Percentiles rank a stretch among this genome's conserved stretches.
phyloP scores from a whole-genome alignment of 768 basidiomycete species.

The Pulveroboletus sp. region DNA sequence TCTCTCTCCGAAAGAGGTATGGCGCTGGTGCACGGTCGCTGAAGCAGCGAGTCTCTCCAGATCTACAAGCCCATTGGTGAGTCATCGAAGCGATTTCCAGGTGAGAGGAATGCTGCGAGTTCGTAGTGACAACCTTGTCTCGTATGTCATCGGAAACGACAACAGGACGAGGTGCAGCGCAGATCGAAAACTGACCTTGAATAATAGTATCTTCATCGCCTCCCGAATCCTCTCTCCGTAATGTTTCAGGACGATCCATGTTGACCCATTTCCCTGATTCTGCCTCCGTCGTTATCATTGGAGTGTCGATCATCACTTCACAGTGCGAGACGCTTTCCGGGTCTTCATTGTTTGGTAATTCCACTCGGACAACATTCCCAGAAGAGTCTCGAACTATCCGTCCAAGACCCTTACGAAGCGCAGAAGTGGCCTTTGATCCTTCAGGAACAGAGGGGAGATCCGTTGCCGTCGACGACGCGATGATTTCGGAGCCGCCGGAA shows the following conservation, averaged over 20 bases:
- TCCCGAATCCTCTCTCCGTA: neutral
- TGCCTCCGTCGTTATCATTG: slow-evolving; percentile 7
- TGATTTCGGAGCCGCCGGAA: slow-evolving; percentile 64
- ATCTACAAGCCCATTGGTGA: slow-evolving; percentile 37
- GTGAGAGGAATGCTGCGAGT: neutral
- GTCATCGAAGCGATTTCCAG: neutral
- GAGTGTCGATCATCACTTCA: slow-evolving; percentile 41
- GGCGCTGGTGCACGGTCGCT: slow-evolving; percentile 48
- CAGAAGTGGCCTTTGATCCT: slow-evolving; percentile 19
- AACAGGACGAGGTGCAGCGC: neutral
- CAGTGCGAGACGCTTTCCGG: slow-evolving; percentile 16
- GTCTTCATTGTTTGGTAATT: slow-evolving; percentile 53
- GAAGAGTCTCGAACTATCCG: slow-evolving; percentile 76
- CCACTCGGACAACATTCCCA: slow-evolving; percentile 70
- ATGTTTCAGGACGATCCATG: neutral
- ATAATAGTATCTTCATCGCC: slow-evolving; percentile 2
- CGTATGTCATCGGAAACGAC: no score
- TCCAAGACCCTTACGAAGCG: slow-evolving; percentile 64
- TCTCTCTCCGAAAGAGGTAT: slow-evolving; percentile 66
- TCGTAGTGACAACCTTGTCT: slow-evolving; percentile 1
- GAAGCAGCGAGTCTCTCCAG: slow-evolving; percentile 60
- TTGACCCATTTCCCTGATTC: slow-evolving; percentile 21
- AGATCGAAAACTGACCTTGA: slow-evolving; percentile 34
- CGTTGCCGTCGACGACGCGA: no score
- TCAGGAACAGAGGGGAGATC: slow-evolving; percentile 8